Evolutionary conservation across 2,329 filamentous ascomycete genomes (phyloP).

Genomic region (Tolypocladium nubicola): DNA sequence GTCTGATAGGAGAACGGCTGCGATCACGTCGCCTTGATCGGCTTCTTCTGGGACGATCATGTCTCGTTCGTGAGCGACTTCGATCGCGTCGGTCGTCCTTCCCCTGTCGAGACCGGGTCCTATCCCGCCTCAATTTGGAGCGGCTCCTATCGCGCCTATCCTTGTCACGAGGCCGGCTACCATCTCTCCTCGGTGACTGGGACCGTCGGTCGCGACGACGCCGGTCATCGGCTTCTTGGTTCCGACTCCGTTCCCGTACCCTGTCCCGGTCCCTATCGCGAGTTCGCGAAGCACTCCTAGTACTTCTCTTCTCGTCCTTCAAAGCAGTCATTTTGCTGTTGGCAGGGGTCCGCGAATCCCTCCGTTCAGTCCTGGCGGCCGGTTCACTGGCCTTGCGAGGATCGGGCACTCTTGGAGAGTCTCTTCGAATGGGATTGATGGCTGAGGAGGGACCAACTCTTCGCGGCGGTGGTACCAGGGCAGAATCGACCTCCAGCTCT

Average conservation of each 20-base stretch:
- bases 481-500: conserved; percentile 46
- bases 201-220: conserved; percentile 25
- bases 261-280: conserved; percentile 14
- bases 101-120: conserved; percentile 27
- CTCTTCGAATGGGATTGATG: conserved; percentile 43
- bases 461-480: conserved; percentile 43
- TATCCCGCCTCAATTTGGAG: conserved; percentile 24
- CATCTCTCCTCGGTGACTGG: conserved; percentile 25
- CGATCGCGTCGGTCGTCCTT: conserved; percentile 20
- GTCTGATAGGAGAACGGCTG: conserved; percentile 24
- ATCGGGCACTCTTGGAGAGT: conserved; percentile 32
- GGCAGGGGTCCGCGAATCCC: conserved; percentile 17
- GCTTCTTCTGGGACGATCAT: conserved; percentile 23
- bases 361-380: conserved; percentile 20
- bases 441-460: conserved; percentile 43
- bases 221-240: conserved; percentile 17
- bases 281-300: conserved; percentile 21
- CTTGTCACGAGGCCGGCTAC: conserved; percentile 19
- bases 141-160: conserved; percentile 26
- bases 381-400: conserved; percentile 26
- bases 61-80: conserved; percentile 22
- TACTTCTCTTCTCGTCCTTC: conserved; percentile 19
- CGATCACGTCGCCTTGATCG: conserved; percentile 24
- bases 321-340: conserved; percentile 13
- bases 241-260: conserved; percentile 17